These are phyloP conservation scores for Neurospora sp. DNA, from an alignment of 495 filamentous ascomycete genomes.

Conservation along the genomic window DNA sequence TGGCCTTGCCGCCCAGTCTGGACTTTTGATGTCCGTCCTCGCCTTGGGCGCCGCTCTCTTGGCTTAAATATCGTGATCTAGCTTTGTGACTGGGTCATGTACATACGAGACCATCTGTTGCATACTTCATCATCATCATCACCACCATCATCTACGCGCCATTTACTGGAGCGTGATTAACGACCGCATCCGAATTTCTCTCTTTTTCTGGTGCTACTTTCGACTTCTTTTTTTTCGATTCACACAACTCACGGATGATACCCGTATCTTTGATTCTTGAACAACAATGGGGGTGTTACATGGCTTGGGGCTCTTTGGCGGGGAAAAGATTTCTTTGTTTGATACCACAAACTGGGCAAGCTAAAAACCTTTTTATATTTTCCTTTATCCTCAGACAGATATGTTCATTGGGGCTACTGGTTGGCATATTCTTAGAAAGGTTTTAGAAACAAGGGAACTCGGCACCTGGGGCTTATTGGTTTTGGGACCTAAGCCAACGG, in stretches of 20 bases:
- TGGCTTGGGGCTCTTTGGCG: conserved; percentile 15
- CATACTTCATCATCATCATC: not conserved
- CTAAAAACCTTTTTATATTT: not conserved
- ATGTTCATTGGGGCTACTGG: conserved; percentile 15
- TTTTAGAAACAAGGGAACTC: conserved; percentile 4
- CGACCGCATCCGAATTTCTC: conserved; percentile 11
- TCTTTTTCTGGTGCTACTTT: not conserved
- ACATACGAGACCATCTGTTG: conserved; percentile 5
- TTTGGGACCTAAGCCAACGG: not conserved
- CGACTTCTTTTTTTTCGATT: not conserved
- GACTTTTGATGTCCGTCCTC: conserved; percentile 30
- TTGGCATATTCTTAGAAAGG: conserved; percentile 11
- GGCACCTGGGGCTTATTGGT: conserved; percentile 1
- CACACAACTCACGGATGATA: not conserved
- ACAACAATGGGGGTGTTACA: not conserved
- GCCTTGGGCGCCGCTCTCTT: conserved; percentile 34
- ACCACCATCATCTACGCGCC: not conserved
- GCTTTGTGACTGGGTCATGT: not conserved
- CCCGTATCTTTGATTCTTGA: conserved; percentile 8
- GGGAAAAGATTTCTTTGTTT: not conserved
- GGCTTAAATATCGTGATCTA: conserved; percentile 16
- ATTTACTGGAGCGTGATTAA: conserved; percentile 3
- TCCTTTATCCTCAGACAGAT: not conserved
- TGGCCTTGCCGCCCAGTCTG: conserved; percentile 27
- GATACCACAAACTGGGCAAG: conserved; percentile 8